Base-by-base conservation (phyloP, 305 asterid genomes). In the Fraxinus dipetala region DNA sequence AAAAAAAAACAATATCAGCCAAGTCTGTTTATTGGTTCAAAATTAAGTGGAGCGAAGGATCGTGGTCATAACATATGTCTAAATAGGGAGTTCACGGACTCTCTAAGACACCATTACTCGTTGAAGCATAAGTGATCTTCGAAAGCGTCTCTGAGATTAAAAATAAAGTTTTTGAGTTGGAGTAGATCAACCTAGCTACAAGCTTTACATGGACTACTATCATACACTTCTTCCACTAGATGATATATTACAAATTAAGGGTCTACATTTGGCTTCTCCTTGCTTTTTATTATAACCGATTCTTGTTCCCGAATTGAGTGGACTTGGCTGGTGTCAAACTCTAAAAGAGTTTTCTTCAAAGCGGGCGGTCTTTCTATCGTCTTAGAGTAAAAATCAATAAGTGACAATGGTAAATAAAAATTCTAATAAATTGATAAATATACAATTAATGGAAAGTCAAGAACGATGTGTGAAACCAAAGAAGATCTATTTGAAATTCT, bases 391-490 rank as follows among this genome's bases (percentile, higher is more conserved):
- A 45, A 45, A 45, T 45, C 16, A 45, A 2, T 45, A 43, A 43
- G 16, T 11, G n/a, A 43, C 54, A 11, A 11, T 43, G n/a, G 54
- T 43, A 2, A 43, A 13, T 13, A 43, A 54, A 54, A 54, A n/a
- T 54, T 54, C 65, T n/a, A 54, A 18, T 59, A 51, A 16, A 59
- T 59, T 1, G 22, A 56, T 18, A 56, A 56, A 56, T 56, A 5
- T 56, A n/a, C 28, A 6, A 56, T 22, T 56, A 56, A 20, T 2
- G 30, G 9, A 20, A 18, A 59, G 13, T 59, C 69, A 0, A 59
- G 30, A 63, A 28, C 54, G 16, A 61, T n/a, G 84, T 90, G 76
- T 84, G 89, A 84, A 87, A 77, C 88, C 86, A 81, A 80, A 83
- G 28, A 72, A 83, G 72, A 73, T 77, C 83, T 77, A 69, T 82